These are phyloP conservation scores for Solidago caesia DNA, from an alignment of 129 eudicot species.

Conservation along the genomic window DNA sequence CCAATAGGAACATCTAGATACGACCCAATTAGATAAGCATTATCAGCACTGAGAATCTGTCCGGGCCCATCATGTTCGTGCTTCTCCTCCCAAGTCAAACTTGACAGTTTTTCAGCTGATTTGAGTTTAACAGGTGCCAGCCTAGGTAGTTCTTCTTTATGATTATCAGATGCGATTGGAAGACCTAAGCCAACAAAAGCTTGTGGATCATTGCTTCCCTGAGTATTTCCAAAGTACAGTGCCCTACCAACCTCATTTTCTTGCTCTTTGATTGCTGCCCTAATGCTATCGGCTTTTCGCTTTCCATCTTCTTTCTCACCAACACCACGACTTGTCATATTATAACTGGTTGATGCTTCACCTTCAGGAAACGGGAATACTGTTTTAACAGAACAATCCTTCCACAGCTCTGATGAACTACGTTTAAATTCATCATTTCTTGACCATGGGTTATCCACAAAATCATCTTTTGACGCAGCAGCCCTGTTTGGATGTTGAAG, in stretches of 20 bases:
- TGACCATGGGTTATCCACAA: constrained; percentile 53
- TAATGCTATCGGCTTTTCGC: constrained; percentile 47
- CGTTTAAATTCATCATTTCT: constrained; percentile 41
- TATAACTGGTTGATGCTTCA: constrained; percentile 56
- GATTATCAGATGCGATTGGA: constrained; percentile 52
- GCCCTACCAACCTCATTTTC: constrained; percentile 85
- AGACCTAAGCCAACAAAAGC: constrained; percentile 44
- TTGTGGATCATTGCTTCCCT: constrained; percentile 43
- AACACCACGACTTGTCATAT: constrained; percentile 29
- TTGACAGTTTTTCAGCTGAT: constrained; percentile 65
- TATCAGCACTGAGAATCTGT: constrained; percentile 59
- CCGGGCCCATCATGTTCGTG: constrained; percentile 71
- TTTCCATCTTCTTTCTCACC: constrained; percentile 49
- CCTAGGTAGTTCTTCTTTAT: constrained; percentile 83
- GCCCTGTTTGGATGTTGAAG: constrained; percentile 26
- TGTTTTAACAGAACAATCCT: constrained; percentile 70
- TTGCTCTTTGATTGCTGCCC: constrained; percentile 73
- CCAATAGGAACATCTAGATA: constrained; percentile 92
- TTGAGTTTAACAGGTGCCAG: constrained; percentile 84
- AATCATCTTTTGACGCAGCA: constrained; percentile 38
- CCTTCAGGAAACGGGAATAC: constrained; percentile 57
- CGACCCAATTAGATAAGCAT: constrained; percentile 67
- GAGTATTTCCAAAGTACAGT: constrained; percentile 58
- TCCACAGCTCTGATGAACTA: constrained; percentile 44
- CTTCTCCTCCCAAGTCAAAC: constrained; percentile 77